A percentile compares a stretch with the other conserved stretches of the same genome.
Conservation (phyloP, 805 yeast species). For the Barnettozyma salicaria region DNA sequence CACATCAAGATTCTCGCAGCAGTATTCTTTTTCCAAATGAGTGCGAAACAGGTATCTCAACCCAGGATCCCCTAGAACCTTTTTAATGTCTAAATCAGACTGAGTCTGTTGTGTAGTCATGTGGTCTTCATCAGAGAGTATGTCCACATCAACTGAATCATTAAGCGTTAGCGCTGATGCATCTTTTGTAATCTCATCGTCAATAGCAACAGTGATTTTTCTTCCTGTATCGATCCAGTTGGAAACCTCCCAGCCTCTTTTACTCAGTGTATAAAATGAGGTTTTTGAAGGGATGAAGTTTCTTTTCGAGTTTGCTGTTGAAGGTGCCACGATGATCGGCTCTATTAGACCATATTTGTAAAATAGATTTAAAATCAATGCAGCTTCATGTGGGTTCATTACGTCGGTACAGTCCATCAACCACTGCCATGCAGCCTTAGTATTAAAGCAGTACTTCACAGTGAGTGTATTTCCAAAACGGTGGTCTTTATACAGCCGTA, state of each 20-base stretch:
- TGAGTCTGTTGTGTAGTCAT: neutral
- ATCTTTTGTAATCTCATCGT: conserved; percentile 15
- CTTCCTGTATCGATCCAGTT: conserved; percentile 27
- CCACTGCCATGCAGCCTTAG: conserved; percentile 83
- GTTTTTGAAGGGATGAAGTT: conserved; percentile 32
- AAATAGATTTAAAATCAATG: conserved; percentile 46
- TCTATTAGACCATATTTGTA: conserved; percentile 40
- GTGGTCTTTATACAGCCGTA: conserved; percentile 48
- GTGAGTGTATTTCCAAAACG: conserved; percentile 26
- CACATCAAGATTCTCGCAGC: conserved; percentile 74
- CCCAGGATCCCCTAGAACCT: conserved; percentile 68
- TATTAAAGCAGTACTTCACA: conserved; percentile 52
- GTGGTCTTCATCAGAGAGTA: conserved; percentile 15
- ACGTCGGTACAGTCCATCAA: conserved; percentile 83
- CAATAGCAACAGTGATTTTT: conserved; percentile 13
- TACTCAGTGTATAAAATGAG: conserved; percentile 38
- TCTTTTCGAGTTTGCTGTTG: conserved; percentile 26
- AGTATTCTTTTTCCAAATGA: conserved; percentile 58
- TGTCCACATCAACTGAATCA: conserved; percentile 15
- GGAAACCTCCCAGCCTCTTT: conserved; percentile 35
- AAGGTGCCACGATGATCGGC: conserved; percentile 36
- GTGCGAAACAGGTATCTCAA: conserved; percentile 57
- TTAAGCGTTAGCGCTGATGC: conserved; percentile 15
- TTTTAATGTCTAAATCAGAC: conserved; percentile 24
- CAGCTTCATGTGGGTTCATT: conserved; percentile 45